These are phyloP conservation scores for Marasmius fiardii DNA, from an alignment of 1,284 basidiomycete genomes.

Conservation along the genomic window DNA sequence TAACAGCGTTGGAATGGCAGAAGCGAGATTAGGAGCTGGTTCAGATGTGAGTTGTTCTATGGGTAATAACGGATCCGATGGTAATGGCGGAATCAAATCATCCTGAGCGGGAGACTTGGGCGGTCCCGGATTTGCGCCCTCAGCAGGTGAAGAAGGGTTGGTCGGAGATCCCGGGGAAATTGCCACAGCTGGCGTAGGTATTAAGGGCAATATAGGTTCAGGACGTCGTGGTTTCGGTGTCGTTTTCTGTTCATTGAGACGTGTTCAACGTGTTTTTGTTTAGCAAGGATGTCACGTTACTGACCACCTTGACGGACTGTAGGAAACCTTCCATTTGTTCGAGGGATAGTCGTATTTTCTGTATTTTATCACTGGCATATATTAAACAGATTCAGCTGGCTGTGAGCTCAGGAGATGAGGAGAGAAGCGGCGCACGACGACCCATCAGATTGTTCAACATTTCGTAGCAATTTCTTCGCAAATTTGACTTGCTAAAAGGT, in stretches of 20 bases:
- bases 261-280: background rate
- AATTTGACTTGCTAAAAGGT: background rate
- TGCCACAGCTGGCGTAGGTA: background rate
- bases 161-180: slow-evolving; percentile 16
- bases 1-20: slow-evolving; percentile 16
- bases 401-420: background rate
- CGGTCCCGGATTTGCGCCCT: background rate
- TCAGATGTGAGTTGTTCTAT: background rate
- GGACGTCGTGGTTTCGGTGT: slow-evolving; percentile 36
- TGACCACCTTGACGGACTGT: slow-evolving; percentile 32
- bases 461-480: background rate
- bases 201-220: slow-evolving; percentile 20
- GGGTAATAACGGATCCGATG: slow-evolving; percentile 9
- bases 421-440: background rate
- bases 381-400: slow-evolving; percentile 21
- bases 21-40: background rate
- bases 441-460: slow-evolving; percentile 20
- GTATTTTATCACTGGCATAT: slow-evolving; percentile 14
- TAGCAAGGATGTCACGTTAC: slow-evolving; percentile 1
- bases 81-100: slow-evolving; percentile 12
- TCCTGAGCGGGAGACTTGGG: slow-evolving; percentile 3
- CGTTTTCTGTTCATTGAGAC: slow-evolving; percentile 25
- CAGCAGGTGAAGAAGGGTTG: slow-evolving; percentile 13
- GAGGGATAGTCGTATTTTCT: slow-evolving; percentile 44
- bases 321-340: slow-evolving; percentile 51